These are phyloP conservation scores for Wickerhamomyces kurtzmanii DNA, from an alignment of 805 yeast species.

Conservation along the genomic window DNA sequence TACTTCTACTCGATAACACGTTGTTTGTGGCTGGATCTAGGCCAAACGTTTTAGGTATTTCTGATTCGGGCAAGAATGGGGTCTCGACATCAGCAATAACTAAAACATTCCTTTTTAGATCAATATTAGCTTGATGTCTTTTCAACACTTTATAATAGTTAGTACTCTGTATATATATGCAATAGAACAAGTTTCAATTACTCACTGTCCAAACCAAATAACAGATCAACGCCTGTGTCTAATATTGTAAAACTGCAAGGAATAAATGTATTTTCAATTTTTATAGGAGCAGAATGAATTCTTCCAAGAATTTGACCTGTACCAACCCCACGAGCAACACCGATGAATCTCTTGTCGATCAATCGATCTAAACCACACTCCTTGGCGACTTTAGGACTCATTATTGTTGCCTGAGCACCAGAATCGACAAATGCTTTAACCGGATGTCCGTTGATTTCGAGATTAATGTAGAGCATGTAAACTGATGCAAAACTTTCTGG, in stretches of 20 bases:
- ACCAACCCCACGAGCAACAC: constrained; percentile 90
- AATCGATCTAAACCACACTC: constrained; percentile 58
- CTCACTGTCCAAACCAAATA: constrained; percentile 69
- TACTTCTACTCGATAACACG: too few relatives aligned
- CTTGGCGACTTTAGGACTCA: constrained; percentile 71
- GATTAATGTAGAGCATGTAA: constrained; percentile 71
- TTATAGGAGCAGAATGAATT: constrained; percentile 82
- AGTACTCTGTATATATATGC: neutral
- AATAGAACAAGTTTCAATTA: neutral
- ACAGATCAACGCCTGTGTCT: constrained; percentile 62
- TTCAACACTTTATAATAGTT: constrained; percentile 43
- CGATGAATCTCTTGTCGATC: constrained; percentile 71
- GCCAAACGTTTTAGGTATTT: constrained; percentile 57
- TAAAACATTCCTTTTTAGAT: constrained; percentile 55
- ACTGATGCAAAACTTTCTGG: constrained; percentile 87
- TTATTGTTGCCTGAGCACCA: constrained; percentile 88
- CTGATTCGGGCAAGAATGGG: constrained; percentile 63
- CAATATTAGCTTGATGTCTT: constrained; percentile 78
- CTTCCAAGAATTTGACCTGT: constrained; percentile 67
- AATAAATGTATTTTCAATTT: constrained; percentile 54
- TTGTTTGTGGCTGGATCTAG: too few relatives aligned
- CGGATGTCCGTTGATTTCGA: constrained; percentile 69
- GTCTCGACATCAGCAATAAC: constrained; percentile 68
- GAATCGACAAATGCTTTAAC: constrained; percentile 94
- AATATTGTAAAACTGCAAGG: constrained; percentile 66